Base-by-base conservation (phyloP, 495 filamentous ascomycete species). In the Penicillium turbatum region DNA sequence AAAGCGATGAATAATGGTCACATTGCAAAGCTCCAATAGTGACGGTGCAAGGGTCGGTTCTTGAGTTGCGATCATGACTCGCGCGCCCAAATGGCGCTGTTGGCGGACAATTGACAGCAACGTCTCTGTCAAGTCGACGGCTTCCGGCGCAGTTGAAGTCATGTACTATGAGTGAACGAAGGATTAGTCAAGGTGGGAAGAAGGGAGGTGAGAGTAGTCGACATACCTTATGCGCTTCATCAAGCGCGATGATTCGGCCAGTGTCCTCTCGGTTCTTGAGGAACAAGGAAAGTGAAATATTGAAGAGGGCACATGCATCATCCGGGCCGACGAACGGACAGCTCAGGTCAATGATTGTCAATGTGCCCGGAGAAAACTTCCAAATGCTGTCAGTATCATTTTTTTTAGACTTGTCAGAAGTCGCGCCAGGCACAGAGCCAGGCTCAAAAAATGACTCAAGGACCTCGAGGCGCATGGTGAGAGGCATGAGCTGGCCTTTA, bases 1-100 rank as follows among this genome's bases (percentile, higher is more conserved):
- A 58, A 92, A 92, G 12, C 85, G 76, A 63, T 93, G 89, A 0
- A 92, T 81, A 50, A 92, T 79, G 0, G 85, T 88, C 16, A 86
- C 71, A n/a, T 80, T 85, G 64, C 82, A 89, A 6, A 92, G 75
- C 53, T 86, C 86, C 0, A 92, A 72, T 2, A 92, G 77, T 21
- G 71, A 67, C 0, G 82, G 80, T 0, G 85, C 86, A 36, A 92
- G 81, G 0, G 87, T 91, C 0, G 89, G 89, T 55, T 92, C 89
- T 60, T 93, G 87, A 0, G 89, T 92, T 0, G 88, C 82, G 29
- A 92, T 84, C 34, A 92, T 52, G 12, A 90, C 71, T 1, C 87
- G 77, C 0, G 79, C 73, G 4, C 74, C 87, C 0, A 84, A 64
- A 62, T 92, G 88, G 8, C 88, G 83, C 60, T 92, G 86, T 37